Conservation (phyloP, 129 eudicot genomes). For the Heracleum sosnowskyi region DNA sequence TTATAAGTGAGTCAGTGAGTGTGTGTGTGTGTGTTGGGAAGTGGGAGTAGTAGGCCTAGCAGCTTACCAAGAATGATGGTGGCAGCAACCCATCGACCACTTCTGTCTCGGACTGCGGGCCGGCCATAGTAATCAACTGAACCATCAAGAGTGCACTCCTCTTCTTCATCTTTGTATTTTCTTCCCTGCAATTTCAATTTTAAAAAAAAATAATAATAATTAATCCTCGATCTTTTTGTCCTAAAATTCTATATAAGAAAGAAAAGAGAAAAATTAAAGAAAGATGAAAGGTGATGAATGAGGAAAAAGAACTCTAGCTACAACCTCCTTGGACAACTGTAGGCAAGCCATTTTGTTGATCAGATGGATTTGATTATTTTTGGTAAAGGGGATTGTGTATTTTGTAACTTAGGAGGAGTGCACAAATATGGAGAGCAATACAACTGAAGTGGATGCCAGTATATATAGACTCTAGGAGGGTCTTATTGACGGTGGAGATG, state of each 20-base stretch:
- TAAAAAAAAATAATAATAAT: too few species aligned
- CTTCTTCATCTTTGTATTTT: conserved; percentile 39
- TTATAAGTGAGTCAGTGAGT: background rate
- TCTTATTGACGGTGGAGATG: conserved; percentile 34
- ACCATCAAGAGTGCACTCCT: conserved; percentile 66
- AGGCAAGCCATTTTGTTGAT: conserved; percentile 43
- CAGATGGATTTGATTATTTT: background rate
- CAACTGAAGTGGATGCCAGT: conserved; percentile 23
- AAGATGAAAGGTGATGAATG: background rate
- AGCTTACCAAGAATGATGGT: conserved; percentile 66
- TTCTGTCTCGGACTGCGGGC: conserved; percentile 55
- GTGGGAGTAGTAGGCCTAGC: background rate
- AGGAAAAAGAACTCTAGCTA: background rate
- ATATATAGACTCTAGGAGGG: conserved; percentile 23
- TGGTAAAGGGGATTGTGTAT: background rate
- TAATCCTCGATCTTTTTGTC: background rate
- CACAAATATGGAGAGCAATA: background rate
- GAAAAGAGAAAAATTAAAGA: background rate
- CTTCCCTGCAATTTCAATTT: background rate
- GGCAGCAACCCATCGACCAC: conserved; percentile 91
- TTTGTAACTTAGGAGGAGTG: background rate
- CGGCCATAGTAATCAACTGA: conserved; percentile 68
- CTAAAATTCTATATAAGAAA: background rate
- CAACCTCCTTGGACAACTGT: conserved; percentile 44
- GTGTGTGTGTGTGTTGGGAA: background rate